Evolutionary conservation across 148 eudicot genomes (phyloP), one percentile per base, ranked within the genome.

Genomic region (Camellia sinensis): DNA sequence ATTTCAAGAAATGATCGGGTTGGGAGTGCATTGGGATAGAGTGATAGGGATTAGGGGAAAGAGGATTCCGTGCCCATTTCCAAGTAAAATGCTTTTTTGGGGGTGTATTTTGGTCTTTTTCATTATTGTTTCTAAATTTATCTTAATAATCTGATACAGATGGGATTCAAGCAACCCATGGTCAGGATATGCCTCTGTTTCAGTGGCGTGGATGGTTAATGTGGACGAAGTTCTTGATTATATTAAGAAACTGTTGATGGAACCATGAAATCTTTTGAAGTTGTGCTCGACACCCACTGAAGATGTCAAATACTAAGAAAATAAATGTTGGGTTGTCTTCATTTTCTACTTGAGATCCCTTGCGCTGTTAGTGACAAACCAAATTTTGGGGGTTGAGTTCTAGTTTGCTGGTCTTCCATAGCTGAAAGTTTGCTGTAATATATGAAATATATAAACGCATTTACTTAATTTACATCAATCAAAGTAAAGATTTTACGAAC

Each of bases 201-300:
- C 97, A 15, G 91, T 94, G 54, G 98, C 95, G 14, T 94, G 98
- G 97, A 90, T 91, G 7, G 94, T 92, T 15, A 71, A 94, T 48
- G 89, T 87, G 46, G 92, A 89, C 74, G 89, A 89, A 87, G 95
- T 91, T 52, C 78, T 80, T 7, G 77, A 52, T 75, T 92, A 91
- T 62, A 79, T 94, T 66, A 90, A 87, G 85, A 81, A 86, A 60
- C 86, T 86, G 73, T 80, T 94, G 84, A 89, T 87, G 93, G 84
- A 89, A 73, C 81, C 88, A 18, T 94, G 87, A 91, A 64, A 61
- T 5, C 64, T 61, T 61, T 61, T 5, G 5, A 18, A n/a, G 64
- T 15, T 4, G 21, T 61, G 21, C 5, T 4, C 8, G 8, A 14
- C 17, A 57, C 61, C 61, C 52, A 48, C 52, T 57, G 12, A 14